Evolutionary conservation across 2,329 filamentous ascomycete genomes (phyloP).

Genomic region (Aspergillus persii): DNA sequence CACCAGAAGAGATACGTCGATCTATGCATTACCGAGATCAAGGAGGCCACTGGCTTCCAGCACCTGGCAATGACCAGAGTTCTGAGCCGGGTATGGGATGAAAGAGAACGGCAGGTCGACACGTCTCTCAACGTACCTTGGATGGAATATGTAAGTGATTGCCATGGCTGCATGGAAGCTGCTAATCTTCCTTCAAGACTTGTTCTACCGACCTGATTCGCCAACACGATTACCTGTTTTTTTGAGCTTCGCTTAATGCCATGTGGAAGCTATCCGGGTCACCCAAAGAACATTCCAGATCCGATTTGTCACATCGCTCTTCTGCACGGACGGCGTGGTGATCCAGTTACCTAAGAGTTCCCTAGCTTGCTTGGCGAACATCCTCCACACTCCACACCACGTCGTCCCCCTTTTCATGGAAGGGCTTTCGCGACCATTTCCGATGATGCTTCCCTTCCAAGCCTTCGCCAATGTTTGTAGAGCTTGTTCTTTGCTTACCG

Average conservation of each 20-base stretch:
- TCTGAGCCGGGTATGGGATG: not conserved
- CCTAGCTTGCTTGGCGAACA: no score
- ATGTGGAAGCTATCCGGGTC: no score
- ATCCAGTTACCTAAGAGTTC: no score
- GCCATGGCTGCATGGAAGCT: not conserved
- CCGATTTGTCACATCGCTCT: no score
- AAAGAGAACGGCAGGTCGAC: not conserved
- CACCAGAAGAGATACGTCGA: not conserved
- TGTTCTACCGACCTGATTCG: not conserved
- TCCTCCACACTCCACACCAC: no score
- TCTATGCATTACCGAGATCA: not conserved
- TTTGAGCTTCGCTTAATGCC: not conserved
- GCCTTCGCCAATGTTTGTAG: no score
- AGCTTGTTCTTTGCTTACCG: no score
- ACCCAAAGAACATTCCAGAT: no score
- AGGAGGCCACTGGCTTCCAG: not conserved
- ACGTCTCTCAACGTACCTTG: not conserved
- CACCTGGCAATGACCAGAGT: not conserved
- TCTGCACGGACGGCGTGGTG: no score
- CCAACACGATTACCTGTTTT: not conserved
- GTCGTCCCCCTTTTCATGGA: no score
- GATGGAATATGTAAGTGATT: not conserved
- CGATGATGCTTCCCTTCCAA: no score
- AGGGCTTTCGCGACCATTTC: no score
- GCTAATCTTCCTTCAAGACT: not conserved